Base-by-base conservation (phyloP, 169 alveolate species). In the Cryptosporidium sp. region DNA sequence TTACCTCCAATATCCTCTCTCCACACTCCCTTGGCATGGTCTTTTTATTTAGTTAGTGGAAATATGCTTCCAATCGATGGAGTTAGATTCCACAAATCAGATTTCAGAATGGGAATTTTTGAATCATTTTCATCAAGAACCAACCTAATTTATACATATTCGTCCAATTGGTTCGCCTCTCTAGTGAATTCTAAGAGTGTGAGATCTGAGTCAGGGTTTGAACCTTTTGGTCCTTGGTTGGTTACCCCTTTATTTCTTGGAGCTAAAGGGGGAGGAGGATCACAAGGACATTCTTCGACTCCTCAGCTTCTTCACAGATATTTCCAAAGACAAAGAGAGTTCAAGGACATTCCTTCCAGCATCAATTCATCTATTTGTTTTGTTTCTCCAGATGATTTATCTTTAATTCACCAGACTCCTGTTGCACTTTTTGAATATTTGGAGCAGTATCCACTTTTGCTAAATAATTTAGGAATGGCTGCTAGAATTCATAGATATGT, bases 391-490 rank as follows among this genome's bases (percentile, higher is more conserved):
- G 69, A 91, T 87, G 97, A 95, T 65, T 84, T 95, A 37, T 68
- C 94, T 7, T 93, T 95, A 71, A 67, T 85, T n/a, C 97, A 95
- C 67, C 94, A 94, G 71, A 91, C 94, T 53, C 95, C 94, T 70
- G 45, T 95, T 18, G 97, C 95, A n/a, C 71, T 95, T 31, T 68
- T 95, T 58, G 97, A 95, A 84, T 93, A 94, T 87, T 70, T 94
- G 42, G 97, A 95, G 71, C 97, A 95, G 94, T 86, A 86, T 53
- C 97, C 97, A 31, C 92, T 94, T 48, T 84, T 94, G 44, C 39
- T 94, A 65, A 85, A 92, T 69, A 94, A 94, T 80, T 80, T 92
- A 8, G 97, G 97, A 12, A 95, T 95, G 97, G 95, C 96, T n/a
- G 89, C 94, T 1, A 91, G 97, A 6, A 80, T 95, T 31, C 91